Evolutionary conservation across 495 filamentous ascomycete species (phyloP), one percentile per base, ranked within the genome.

Genomic region (Endocarpon pusillum): DNA sequence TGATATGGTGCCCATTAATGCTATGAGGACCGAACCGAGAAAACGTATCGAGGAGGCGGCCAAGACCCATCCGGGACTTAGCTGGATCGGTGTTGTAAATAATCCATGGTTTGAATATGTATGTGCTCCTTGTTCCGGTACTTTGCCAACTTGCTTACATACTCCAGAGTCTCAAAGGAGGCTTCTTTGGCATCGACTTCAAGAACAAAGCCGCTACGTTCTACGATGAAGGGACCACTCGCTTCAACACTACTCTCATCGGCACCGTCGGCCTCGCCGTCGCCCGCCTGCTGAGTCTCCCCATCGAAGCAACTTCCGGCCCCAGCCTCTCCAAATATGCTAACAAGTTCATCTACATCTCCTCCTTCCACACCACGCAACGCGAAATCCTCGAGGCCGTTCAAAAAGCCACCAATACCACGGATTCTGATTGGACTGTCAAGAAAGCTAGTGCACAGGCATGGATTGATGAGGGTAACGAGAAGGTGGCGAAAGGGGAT

Each of bases 341-440:
- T 14, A 61, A 67, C 45, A 44, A 51, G 17, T 41, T 36, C 20
- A 21, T 64, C n/a, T 54, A 54, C 42, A 42, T 66, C 14, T 39
- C 42, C 0, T 61, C 55, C 32, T 71, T 67, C 45, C 37, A 22
- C 6, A 37, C 61, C 18, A 60, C 39, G 16, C 66, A 71, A 51
- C 44, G 47, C 21, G 57, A 66, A n/a, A 61, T 71, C 48, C 48
- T 71, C 14, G 52, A 57, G 10, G 43, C 51, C 19, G 33, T 65
- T 14, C 46, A 60, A 32, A 57, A 58, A 3, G 63, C 59, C 4
- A 53, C 54, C 6, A 58, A 57, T 10, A 52, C 49, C 5, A 56
- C 50, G 15, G 54, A 54, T 24, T 37, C 17, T 3, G 62, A 67
- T 33, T 73, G 66, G 66, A 52, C 39, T 3, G 55, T 68, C 15